Percentiles rank a stretch among this genome's conserved stretches.
Conservation (phyloP, 2,329 filamentous ascomycete genomes). For the Neofusicoccum kwambonambiense region DNA sequence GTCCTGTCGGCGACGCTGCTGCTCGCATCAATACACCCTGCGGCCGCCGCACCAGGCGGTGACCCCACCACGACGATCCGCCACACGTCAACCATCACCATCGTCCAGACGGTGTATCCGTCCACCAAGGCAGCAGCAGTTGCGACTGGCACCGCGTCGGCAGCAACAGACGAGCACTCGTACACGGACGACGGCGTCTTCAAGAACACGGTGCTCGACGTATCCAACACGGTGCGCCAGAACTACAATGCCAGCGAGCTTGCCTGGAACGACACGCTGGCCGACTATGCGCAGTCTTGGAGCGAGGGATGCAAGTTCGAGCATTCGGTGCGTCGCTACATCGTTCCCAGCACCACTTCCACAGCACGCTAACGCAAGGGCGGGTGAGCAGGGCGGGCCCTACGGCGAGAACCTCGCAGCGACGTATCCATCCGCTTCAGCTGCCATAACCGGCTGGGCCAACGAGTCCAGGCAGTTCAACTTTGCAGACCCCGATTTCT, state of each 20-base stretch:
- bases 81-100: neutral
- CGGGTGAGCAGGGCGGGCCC: constrained; percentile 50
- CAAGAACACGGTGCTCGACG: constrained; percentile 57
- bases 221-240: constrained; percentile 64
- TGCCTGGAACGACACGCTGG: constrained; percentile 65
- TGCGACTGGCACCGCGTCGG: neutral
- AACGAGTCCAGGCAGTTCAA: constrained; percentile 59
- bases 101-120: neutral
- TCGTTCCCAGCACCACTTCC: neutral
- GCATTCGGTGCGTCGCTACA: constrained; percentile 47
- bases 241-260: constrained; percentile 61
- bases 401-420: constrained; percentile 74
- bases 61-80: neutral
- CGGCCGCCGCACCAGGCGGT: neutral
- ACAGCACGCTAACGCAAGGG: neutral
- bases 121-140: neutral
- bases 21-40: neutral
- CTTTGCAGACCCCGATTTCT: constrained; percentile 57
- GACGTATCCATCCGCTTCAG: constrained; percentile 61
- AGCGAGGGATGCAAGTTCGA: constrained; percentile 48
- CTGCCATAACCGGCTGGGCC: constrained; percentile 66
- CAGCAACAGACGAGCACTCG: constrained; percentile 17
- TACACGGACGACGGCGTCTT: constrained; percentile 47
- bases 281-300: constrained; percentile 55
- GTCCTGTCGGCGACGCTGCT: neutral